A percentile compares a stretch with the other conserved stretches of the same genome.
phyloP scores from a whole-genome alignment of 2,329 filamentous ascomycete species.

The Ophiostoma australiae region DNA sequence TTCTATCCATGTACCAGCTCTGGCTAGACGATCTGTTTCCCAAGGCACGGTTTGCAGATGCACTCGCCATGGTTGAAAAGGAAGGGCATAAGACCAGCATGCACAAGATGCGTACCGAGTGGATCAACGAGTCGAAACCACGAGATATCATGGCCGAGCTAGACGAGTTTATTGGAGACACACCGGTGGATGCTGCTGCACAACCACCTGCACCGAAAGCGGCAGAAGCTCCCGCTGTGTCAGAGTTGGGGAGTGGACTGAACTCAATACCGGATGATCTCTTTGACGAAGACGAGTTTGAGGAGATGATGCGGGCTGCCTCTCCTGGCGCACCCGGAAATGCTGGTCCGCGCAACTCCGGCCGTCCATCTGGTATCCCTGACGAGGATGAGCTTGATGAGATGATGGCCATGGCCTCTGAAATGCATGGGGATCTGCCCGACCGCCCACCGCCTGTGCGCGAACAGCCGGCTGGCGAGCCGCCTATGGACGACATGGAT shows the following conservation, averaged over 20 bases:
- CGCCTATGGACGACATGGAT: constrained; percentile 32
- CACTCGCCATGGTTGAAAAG: constrained; percentile 85
- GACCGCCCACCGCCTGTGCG: constrained; percentile 26
- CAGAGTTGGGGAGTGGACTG: background rate
- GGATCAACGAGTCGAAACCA: constrained; percentile 74
- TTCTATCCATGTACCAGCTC: constrained; percentile 87
- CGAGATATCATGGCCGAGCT: constrained; percentile 32
- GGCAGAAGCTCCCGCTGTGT: background rate
- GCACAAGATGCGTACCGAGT: constrained; percentile 68
- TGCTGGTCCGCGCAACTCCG: background rate
- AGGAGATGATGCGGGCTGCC: constrained; percentile 19
- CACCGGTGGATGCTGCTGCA: background rate
- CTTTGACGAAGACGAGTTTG: constrained; percentile 39
- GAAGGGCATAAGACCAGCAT: constrained; percentile 79
- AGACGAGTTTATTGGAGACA: constrained; percentile 18
- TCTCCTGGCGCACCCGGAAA: background rate
- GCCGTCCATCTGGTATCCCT: constrained; percentile 28
- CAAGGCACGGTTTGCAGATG: constrained; percentile 89
- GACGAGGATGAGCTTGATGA: constrained; percentile 49
- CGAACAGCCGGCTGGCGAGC: constrained; percentile 26
- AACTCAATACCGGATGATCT: constrained; percentile 37
- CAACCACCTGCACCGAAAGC: background rate
- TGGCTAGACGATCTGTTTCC: constrained; percentile 97
- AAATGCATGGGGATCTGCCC: constrained; percentile 16
- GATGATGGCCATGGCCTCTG: constrained; percentile 48